These are phyloP conservation scores for Nematocida ironsii DNA, from an alignment of 371 early-diverging fungal species.

Conservation along the genomic window DNA sequence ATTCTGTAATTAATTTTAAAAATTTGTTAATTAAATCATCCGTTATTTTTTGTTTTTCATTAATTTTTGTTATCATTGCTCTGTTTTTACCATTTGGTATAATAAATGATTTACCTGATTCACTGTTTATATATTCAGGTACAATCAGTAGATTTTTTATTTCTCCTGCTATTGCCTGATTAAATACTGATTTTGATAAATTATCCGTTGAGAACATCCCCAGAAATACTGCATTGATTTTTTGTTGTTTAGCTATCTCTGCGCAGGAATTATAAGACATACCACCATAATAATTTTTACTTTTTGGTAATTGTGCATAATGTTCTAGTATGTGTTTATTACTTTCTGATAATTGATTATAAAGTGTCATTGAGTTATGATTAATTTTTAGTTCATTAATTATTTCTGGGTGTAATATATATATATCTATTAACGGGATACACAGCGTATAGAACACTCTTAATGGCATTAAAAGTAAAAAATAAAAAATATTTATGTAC, in stretches of 20 bases:
- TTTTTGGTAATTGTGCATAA: constrained; percentile 4
- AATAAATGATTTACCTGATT: constrained; percentile 34
- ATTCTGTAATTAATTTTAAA: not conserved
- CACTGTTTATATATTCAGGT: constrained; percentile 19
- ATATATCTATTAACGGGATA: constrained; percentile 50
- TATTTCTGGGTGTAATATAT: constrained; percentile 10
- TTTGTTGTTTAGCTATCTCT: constrained; percentile 21
- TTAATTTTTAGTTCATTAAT: constrained; percentile 12
- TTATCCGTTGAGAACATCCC: constrained; percentile 40
- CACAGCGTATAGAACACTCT: constrained; percentile 29
- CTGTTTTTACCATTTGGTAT: constrained; percentile 46
- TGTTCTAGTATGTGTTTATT: not conserved
- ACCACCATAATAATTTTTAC: constrained; percentile 32
- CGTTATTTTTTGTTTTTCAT: not conserved
- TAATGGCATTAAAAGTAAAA: not conserved
- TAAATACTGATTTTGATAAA: constrained; percentile 37
- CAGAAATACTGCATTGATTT: constrained; percentile 19
- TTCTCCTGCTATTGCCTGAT: constrained; percentile 1
- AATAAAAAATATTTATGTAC: too few relatives aligned
- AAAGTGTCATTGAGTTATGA: constrained; percentile 40
- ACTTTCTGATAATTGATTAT: not conserved
- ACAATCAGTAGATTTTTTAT: not conserved
- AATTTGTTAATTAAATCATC: not conserved
- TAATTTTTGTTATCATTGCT: constrained; percentile 37
- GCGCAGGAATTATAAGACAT: constrained; percentile 45